Conservation (phyloP, 1,284 basidiomycete species). For the Hypsizygus ulmarius region DNA sequence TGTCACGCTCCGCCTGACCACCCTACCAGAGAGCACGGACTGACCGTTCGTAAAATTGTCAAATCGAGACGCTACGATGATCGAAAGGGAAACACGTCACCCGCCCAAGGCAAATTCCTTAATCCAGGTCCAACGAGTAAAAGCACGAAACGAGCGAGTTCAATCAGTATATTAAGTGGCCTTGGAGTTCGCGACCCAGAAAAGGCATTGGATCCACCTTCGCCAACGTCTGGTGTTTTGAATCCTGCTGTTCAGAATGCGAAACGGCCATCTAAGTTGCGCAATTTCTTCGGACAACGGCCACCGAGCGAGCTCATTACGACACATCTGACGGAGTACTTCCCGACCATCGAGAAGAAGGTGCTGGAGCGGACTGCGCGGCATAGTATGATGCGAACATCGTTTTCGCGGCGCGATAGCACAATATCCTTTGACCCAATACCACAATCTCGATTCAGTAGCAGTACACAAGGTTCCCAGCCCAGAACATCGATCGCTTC, state of each 20-base stretch:
- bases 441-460: conserved; percentile 59
- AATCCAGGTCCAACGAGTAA: conserved; percentile 43
- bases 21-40: conserved; percentile 78
- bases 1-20: conserved; percentile 84
- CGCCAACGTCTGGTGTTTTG: conserved; percentile 35
- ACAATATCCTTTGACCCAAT: conserved; percentile 40
- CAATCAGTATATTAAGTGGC: conserved; percentile 91
- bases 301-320: conserved; percentile 97
- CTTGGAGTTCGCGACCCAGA: conserved; percentile 79
- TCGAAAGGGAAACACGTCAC: conserved; percentile 28
- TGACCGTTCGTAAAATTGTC: conserved; percentile 65
- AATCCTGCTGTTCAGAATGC: conserved; percentile 33
- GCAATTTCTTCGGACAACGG: conserved; percentile 98
- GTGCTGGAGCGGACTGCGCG: conserved; percentile 81
- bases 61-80: conserved; percentile 45
- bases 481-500: conserved; percentile 40
- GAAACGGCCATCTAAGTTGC: conserved; percentile 69
- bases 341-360: conserved; percentile 91
- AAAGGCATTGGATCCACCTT: conserved; percentile 54
- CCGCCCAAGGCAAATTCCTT: conserved; percentile 32
- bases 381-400: conserved; percentile 75
- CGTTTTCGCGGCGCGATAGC: conserved; percentile 46
- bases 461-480: conserved; percentile 62
- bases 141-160: conserved; percentile 88
- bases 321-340: conserved; percentile 94